These are phyloP conservation scores for Sclerotinia spermophila DNA, from an alignment of 2,329 filamentous ascomycete species.

Conservation along the genomic window DNA sequence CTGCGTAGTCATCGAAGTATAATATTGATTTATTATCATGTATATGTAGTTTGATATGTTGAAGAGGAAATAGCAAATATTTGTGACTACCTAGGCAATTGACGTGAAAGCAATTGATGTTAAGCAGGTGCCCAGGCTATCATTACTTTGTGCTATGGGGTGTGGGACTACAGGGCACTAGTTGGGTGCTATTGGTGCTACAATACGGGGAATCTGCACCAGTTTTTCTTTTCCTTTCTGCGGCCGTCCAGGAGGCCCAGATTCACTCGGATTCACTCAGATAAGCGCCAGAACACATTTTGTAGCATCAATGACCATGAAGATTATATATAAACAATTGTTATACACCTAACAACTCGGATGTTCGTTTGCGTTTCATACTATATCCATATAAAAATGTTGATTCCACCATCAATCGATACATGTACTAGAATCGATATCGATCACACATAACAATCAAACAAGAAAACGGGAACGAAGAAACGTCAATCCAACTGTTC, in stretches of 20 bases:
- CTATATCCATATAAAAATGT: background rate
- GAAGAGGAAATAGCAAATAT: background rate
- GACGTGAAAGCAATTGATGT: background rate
- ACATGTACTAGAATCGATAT: background rate
- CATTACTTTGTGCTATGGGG: slow-evolving; percentile 12
- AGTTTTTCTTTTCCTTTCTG: background rate
- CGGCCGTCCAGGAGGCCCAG: slow-evolving; percentile 15
- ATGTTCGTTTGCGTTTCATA: background rate
- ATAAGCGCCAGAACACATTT: slow-evolving; percentile 17
- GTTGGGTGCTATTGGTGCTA: background rate
- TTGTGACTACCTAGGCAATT: background rate
- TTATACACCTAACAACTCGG: background rate
- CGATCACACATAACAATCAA: background rate
- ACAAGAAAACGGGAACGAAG: too few species aligned
- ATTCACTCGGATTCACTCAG: slow-evolving; percentile 14
- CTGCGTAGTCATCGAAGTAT: background rate
- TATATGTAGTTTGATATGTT: background rate
- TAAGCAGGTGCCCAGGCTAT: slow-evolving; percentile 11
- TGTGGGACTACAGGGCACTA: slow-evolving; percentile 12
- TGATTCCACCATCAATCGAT: background rate
- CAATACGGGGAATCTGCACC: slow-evolving; percentile 6
- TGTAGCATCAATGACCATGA: background rate
- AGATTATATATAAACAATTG: background rate
- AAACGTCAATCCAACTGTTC: background rate
- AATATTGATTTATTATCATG: background rate